phyloP scores from a whole-genome alignment of 106 monocot species.

The Allium fistulosum region DNA sequence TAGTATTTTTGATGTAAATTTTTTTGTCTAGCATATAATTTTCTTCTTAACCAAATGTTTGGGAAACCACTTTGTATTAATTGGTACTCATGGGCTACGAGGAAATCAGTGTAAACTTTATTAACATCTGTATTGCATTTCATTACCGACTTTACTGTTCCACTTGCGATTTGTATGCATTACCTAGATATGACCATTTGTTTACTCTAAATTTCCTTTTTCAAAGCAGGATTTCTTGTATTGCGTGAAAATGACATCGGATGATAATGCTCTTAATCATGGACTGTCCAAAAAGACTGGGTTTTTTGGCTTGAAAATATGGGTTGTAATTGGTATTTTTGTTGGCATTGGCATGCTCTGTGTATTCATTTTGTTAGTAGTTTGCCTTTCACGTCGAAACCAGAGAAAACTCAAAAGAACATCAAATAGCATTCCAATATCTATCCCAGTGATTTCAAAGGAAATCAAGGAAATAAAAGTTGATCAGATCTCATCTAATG shows the following conservation, averaged over 20 bases:
- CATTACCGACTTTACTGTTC: neutral
- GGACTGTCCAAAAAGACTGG: slow-evolving; percentile 38
- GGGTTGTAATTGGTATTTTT: slow-evolving; percentile 42
- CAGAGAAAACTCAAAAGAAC: slow-evolving; percentile 13
- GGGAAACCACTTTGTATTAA: no score
- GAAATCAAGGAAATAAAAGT: slow-evolving; percentile 41
- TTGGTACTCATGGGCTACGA: no score
- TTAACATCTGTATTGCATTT: neutral
- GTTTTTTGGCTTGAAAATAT: slow-evolving; percentile 48
- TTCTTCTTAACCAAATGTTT: no score
- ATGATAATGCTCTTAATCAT: slow-evolving; percentile 28
- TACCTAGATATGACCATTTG: neutral
- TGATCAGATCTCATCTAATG: slow-evolving; percentile 21
- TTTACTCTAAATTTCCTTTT: neutral
- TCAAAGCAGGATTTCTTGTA: neutral
- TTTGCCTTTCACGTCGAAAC: slow-evolving; percentile 24
- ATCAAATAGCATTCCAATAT: slow-evolving; percentile 14
- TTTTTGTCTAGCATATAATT: no score
- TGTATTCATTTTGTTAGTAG: slow-evolving; percentile 11
- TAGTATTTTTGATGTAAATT: no score
- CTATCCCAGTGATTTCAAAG: slow-evolving; percentile 38
- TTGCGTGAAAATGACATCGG: slow-evolving; percentile 22
- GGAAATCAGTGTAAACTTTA: slow-evolving; percentile 11
- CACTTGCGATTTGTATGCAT: neutral
- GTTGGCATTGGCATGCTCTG: slow-evolving; percentile 27